Evolutionary conservation across 441 rosid genomes (phyloP).

Genomic region (Corymbia citriodora): DNA sequence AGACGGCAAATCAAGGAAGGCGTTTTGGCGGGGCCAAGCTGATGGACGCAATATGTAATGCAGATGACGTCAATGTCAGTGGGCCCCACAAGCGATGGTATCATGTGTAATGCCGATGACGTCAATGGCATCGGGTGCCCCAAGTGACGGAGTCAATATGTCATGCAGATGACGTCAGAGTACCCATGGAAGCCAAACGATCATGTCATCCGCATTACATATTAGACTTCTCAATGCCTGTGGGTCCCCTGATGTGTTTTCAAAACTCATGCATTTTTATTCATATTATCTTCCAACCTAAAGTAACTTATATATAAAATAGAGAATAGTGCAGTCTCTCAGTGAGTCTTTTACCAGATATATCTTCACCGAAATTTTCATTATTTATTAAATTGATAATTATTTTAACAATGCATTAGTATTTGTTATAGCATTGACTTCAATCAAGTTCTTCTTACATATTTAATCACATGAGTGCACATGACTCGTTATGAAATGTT

Average conservation of each 20-base stretch:
- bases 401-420: not conserved
- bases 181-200: too few relatives aligned
- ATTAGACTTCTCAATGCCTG: not conserved
- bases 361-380: not conserved
- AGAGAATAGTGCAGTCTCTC: not conserved
- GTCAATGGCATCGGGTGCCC: rapidly evolving
- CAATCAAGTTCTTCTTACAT: not conserved
- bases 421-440: too few relatives aligned
- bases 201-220: not conserved
- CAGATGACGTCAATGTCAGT: not conserved
- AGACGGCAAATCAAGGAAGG: not conserved
- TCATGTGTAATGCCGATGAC: not conserved
- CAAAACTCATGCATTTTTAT: not conserved
- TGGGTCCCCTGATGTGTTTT: not conserved
- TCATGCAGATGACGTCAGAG: not conserved
- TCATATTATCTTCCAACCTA: not conserved
- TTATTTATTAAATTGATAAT: too few relatives aligned
- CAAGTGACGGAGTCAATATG: not conserved
- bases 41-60: not conserved
- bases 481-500: rapidly evolving
- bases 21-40: not conserved
- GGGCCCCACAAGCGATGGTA: not conserved
- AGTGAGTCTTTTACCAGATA: rapidly evolving
- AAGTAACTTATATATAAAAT: not conserved
- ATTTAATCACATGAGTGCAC: rapidly evolving